Base-by-base conservation (phyloP, 371 early-diverging fungal species). In the Lichtheimia ornata region DNA sequence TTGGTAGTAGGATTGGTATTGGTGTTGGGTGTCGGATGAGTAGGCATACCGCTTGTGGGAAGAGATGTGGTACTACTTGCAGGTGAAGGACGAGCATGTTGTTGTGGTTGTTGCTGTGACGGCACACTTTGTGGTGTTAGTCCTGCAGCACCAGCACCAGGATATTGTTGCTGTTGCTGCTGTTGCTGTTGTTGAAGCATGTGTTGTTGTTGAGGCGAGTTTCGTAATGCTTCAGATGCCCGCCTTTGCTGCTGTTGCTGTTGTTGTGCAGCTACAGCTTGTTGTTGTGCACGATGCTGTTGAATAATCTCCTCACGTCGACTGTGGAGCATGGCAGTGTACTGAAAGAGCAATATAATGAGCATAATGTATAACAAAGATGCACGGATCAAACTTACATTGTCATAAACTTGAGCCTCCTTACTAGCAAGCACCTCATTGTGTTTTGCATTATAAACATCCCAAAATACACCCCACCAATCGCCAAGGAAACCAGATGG, bases 391-490 rank as follows among this genome's bases (percentile, higher is more conserved):
- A 18, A 18, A 18, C 44, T 64, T 82, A 83, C 86, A 72, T 85
- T 84, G 62, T 84, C 80, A 55, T 77, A 77, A 2, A 74, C 57
- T 27, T 56, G 54, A 4, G 83, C 85, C 53, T 87, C 85, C 61
- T 78, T 81, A 59, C 73, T 81, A 18, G 79, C 74, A 30, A 59
- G 57, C 28, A 69, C 77, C 50, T 70, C 76, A 27, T 75, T 78
- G 44, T 76, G 70, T 53, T 77, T 74, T 20, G 85, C 87, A 64
- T 71, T 70, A 71, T 84, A 89, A 27, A 85, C 66, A 59, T 89
- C 90, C 87, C 88, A 88, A 64, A 89, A 89, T 5, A 88, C 84
- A 20, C 71, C 67, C 81, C 88, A 88, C 90, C 90, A 89, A 58
- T 87, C 90, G 61, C 79, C 80, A 27, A 88, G 70, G 65, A 86